Conservation (phyloP, 805 yeast species). For the Suhomyces canberraensis region DNA sequence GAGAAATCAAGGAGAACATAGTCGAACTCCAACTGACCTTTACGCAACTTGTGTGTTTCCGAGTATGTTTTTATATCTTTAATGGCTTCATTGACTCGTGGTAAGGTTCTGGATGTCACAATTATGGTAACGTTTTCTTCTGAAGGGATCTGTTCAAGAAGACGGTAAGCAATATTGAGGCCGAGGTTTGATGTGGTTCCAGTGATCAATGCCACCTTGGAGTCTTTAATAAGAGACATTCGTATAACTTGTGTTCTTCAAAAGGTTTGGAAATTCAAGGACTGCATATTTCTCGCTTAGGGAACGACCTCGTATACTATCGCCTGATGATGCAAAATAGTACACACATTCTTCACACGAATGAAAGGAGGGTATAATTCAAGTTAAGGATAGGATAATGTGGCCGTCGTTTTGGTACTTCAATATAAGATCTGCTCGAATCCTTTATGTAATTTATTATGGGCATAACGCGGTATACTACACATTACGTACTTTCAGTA, state of each 20-base stretch:
- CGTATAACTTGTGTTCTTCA: not conserved
- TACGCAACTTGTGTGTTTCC: slow-evolving; percentile 31
- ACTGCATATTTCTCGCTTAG: too few relatives aligned
- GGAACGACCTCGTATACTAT: not conserved
- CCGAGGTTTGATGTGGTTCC: slow-evolving; percentile 69
- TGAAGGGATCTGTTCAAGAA: slow-evolving; percentile 58
- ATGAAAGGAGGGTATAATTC: too few relatives aligned
- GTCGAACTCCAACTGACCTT: slow-evolving; percentile 74
- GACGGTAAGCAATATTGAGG: slow-evolving; percentile 75
- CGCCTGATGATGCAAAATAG: not conserved
- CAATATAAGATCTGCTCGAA: too few relatives aligned
- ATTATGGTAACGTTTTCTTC: slow-evolving; percentile 66
- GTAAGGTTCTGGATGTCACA: slow-evolving; percentile 85
- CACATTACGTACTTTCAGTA: too few relatives aligned
- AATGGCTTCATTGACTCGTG: slow-evolving; percentile 77
- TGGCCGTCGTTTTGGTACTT: too few relatives aligned
- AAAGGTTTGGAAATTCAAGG: too few relatives aligned
- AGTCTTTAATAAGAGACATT: slow-evolving; percentile 15
- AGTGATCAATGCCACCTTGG: slow-evolving; percentile 38
- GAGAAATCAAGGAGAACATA: slow-evolving; percentile 87
- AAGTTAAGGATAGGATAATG: too few relatives aligned
- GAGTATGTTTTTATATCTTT: slow-evolving; percentile 39
- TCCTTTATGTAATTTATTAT: too few relatives aligned
- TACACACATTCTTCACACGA: too few relatives aligned
- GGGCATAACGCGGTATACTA: too few relatives aligned